Evolutionary conservation across 192 early-diverging fungal species (phyloP), one percentile per base, ranked within the genome.

Genomic region (Linnemannia elongata): DNA sequence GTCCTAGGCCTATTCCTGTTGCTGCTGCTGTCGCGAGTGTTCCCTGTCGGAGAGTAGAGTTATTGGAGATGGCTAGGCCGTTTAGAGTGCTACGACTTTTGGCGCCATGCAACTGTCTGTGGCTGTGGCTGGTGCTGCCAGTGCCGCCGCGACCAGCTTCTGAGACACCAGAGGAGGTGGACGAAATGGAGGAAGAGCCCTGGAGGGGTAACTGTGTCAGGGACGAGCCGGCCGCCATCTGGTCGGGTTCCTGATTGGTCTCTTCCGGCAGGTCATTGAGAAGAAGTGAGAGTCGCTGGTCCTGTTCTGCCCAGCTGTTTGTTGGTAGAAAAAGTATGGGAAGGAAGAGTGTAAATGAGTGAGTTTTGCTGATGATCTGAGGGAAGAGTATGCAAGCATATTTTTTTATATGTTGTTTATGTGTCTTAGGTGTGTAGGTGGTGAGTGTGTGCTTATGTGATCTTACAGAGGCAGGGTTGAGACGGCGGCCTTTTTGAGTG

Each of bases 401-500:
- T 3, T 9, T 66, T 60, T 30, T 20, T 77, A 39, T 10, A 22
- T 39, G 41, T 27, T 39, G 35, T 39, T 39, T n/a, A 22, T 36
- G 7, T 76, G 30, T 36, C 12, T 55, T 12, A 27, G 5, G 3
- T 52, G 49, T 52, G 49, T 52, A 18, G 10, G 12, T 55, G 33
- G 52, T 24, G 55, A 44, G 24, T 66, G 17, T 18, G 49, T 20
- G 41, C 42, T 17, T 7, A n/a, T 39, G 57, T 8, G 45, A 33
- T 70, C 85, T 66, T 87, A 87, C 85, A 75, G 49, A 20, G 85
- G 85, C 49, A 78, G 52, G 45, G 80, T 87, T 27, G 71, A 78
- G 38, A 87, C 85, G 18, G 79, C 45, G 18, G 85, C 69, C 75
- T 87, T 87, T 47, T 81, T 81, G 63, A 87, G 79, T 6, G 85